Conservation (phyloP, 106 monocot genomes). For the Hemerocallis citrina region DNA sequence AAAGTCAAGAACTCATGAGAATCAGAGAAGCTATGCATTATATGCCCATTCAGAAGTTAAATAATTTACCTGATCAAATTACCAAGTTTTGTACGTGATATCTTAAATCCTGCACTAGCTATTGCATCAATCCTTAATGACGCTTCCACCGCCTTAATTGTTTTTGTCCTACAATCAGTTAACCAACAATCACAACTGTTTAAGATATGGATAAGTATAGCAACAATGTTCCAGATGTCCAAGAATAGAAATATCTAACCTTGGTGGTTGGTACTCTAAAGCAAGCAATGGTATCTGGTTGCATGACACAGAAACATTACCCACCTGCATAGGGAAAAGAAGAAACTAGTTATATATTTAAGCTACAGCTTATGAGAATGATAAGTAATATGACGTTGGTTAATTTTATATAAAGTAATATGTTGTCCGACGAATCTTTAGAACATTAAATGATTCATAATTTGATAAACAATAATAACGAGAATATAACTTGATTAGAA, state of each 20-base stretch:
- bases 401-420: no score
- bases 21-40: background rate
- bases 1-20: background rate
- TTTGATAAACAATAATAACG: no score
- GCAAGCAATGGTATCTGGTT: slow-evolving; percentile 82
- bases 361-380: background rate
- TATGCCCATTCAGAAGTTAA: background rate
- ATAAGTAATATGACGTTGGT: no score
- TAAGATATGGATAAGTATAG: background rate
- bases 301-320: slow-evolving; percentile 83
- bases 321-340: slow-evolving; percentile 39
- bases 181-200: slow-evolving; percentile 1
- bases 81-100: slow-evolving; percentile 94
- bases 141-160: slow-evolving; percentile 83
- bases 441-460: no score
- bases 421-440: no score
- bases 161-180: slow-evolving; percentile 46
- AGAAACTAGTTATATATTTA: background rate
- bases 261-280: slow-evolving; percentile 93
- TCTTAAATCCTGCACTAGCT: slow-evolving; percentile 97
- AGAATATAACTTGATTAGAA: no score
- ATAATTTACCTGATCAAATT: slow-evolving; percentile 62
- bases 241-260: slow-evolving; percentile 24
- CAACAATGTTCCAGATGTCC: background rate
- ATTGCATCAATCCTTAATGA: slow-evolving; percentile 91